Evolutionary conservation across 192 early-diverging fungal genomes (phyloP), one percentile per base, ranked within the genome.

Genomic region (Dissophora ornata): DNA sequence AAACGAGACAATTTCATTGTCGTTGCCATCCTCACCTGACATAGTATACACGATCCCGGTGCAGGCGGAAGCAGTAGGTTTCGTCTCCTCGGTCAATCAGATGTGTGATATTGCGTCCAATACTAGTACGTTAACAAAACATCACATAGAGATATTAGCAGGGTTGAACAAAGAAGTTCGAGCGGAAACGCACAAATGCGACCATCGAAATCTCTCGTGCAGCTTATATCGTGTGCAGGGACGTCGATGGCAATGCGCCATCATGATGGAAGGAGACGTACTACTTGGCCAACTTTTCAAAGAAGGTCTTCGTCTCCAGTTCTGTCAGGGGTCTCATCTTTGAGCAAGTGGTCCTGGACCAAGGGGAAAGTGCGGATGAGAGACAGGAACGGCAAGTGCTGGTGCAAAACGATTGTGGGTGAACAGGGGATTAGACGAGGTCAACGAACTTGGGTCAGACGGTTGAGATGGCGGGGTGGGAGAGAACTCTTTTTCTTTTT

Each of bases 231-330:
- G n/a, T n/a, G n/a, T n/a, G n/a, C 38, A 24, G 41, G 40, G 18
- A 12, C 21, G 21, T 41, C 21, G 33, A 42, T 18, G 45, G 29
- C 7, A 38, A 38, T 6, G 36, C 13, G 13, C 13, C 36, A 38
- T n/a, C 10, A 33, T 48, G 38, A 32, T 26, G 33, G 29, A 33
- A 45, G 2, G 9, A 1, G 8, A 12, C 85, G 55, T 86, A 93
- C 92, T 98, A 98, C 89, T 98, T 97, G 34, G 97, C 90, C 57
- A 99, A 89, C 85, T 99, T 99, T 70, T 97, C 93, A 75, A 99
- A 99, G 61, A 99, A 85, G 22, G 94, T 94, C 81, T 97, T 96
- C 51, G 97, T 97, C 81, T 99, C 97, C 81, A 96, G 92, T 79
- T 96, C 93, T 46, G 97, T 99, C 41, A 99, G 85, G 7, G 96